Conservation (phyloP, 805 yeast genomes). For the Nakazawaea anatomiae region DNA sequence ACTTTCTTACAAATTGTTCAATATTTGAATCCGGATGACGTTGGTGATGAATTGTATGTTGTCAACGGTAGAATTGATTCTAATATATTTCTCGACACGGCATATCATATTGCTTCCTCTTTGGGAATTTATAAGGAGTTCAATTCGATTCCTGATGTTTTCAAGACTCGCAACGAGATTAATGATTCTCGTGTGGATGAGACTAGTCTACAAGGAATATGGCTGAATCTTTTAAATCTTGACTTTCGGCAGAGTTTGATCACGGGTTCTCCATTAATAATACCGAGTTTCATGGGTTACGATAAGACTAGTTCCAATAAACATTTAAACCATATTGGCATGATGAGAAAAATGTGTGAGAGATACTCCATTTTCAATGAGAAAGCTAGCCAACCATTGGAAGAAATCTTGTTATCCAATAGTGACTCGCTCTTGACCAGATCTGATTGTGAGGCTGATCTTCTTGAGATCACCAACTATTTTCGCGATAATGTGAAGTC, state of each 20-base stretch:
- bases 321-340: slow-evolving; percentile 3
- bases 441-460: not conserved
- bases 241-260: not conserved
- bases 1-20: not conserved
- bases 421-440: not conserved
- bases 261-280: not conserved
- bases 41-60: slow-evolving; percentile 1
- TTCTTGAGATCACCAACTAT: not conserved
- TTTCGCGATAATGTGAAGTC: not conserved
- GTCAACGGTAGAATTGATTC: not conserved
- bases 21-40: slow-evolving; percentile 4
- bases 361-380: not conserved
- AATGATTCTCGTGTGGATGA: not conserved
- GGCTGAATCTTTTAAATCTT: slow-evolving; percentile 5
- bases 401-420: not conserved
- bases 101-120: not conserved
- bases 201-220: not conserved
- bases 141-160: not conserved
- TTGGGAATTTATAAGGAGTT: slow-evolving; percentile 2
- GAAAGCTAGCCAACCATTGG: not conserved
- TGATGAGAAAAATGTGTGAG: slow-evolving; percentile 5
- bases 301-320: not conserved
- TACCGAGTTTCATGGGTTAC: slow-evolving; percentile 4
- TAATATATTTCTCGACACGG: not conserved
- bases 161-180: not conserved